Conservation (phyloP, 129 eudicot genomes). For the Smallanthus sonchifolius region DNA sequence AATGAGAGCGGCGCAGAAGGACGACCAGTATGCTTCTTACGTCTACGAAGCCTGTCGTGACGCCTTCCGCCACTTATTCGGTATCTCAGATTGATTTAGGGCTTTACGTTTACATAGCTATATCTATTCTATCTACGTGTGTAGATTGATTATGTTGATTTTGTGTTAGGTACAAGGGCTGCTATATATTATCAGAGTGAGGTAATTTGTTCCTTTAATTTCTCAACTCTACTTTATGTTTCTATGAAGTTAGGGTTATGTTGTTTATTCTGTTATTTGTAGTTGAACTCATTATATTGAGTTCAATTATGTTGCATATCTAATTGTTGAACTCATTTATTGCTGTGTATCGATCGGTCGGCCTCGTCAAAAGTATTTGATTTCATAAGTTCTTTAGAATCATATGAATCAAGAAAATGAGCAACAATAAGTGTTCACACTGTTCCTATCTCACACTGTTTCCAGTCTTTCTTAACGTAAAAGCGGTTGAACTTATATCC, state of each 20-base stretch:
- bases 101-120: not conserved
- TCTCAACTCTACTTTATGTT: not conserved
- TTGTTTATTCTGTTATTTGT: not conserved
- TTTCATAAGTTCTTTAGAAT: not conserved
- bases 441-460: not conserved
- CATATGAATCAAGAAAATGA: conserved; percentile 7
- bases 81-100: conserved; percentile 28
- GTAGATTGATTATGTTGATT: not conserved
- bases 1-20: conserved; percentile 99
- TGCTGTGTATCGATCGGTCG: not conserved
- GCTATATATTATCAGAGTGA: conserved; percentile 87
- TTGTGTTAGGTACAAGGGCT: conserved; percentile 69
- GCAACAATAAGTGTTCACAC: not conserved
- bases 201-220: conserved; percentile 34
- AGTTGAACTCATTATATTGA: not conserved
- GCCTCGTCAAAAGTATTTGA: not conserved
- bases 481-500: not conserved
- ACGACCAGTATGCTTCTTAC: conserved; percentile 92
- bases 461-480: not conserved
- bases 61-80: conserved; percentile 94
- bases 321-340: not conserved
- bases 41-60: conserved; percentile 98
- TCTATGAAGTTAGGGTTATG: conserved; percentile 13
- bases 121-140: not conserved
- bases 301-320: not conserved